Evolutionary conservation across 441 rosid genomes (phyloP).

Genomic region (Bocquillonia castaneifolia): DNA sequence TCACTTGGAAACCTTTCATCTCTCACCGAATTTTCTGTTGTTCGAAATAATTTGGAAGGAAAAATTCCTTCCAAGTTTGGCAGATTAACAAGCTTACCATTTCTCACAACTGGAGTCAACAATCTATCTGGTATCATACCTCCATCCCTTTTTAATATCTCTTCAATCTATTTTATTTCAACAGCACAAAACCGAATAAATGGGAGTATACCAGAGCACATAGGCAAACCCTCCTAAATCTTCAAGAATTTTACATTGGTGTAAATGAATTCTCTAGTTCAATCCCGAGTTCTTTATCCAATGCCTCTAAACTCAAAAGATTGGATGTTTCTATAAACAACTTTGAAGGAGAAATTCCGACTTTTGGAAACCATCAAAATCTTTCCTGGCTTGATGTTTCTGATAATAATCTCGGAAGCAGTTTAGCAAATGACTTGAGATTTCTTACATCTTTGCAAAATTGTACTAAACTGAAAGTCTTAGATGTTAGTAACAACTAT

Average conservation of each 20-base stretch:
- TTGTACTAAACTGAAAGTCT: conserved; percentile 9
- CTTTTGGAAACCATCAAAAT: not conserved
- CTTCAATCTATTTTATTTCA: not conserved
- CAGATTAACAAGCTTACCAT: not conserved
- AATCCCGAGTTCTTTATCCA: conserved; percentile 10
- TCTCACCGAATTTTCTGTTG: not conserved
- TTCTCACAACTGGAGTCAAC: conserved; percentile 6
- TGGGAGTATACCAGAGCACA: conserved; percentile 2
- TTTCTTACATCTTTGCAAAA: conserved; percentile 15
- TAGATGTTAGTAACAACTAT: not conserved
- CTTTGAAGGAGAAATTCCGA: conserved; percentile 8
- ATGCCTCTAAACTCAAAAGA: conserved; percentile 1
- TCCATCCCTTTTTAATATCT: conserved; percentile 5
- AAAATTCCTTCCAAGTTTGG: conserved; percentile 4
- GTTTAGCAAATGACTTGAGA: conserved; percentile 11
- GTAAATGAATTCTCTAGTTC: conserved; percentile 7
- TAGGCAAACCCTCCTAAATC: conserved; percentile 15
- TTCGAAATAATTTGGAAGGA: not conserved
- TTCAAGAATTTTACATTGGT: conserved; percentile 4
- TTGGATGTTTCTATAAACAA: conserved; percentile 5
- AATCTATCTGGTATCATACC: conserved; percentile 13
- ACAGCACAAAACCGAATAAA: not conserved
- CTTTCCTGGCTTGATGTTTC: conserved; percentile 7
- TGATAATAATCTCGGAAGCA: conserved; percentile 13
- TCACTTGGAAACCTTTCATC: conserved; percentile 12